Conservation (phyloP, 495 filamentous ascomycete species). For the Penicillium nucicola region DNA sequence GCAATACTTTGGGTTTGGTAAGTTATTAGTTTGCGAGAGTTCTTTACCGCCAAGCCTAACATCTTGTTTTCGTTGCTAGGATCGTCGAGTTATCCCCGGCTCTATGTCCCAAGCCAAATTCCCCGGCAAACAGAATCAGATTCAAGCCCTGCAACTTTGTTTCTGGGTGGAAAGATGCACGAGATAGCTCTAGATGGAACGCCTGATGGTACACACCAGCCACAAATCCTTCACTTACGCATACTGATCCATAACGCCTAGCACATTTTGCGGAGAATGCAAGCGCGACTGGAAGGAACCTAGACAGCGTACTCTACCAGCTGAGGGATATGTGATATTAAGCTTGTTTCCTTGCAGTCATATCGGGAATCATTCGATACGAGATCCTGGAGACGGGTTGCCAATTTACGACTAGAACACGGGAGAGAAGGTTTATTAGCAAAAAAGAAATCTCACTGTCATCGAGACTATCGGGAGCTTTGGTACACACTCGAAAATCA, state of each 20-base stretch:
- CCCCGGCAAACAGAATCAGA: constrained; percentile 26
- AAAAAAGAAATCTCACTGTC: not conserved
- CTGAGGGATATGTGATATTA: constrained; percentile 31
- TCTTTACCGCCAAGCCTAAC: constrained; percentile 3
- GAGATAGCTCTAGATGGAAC: constrained; percentile 31
- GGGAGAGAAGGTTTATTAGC: not conserved
- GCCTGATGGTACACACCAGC: constrained; percentile 22
- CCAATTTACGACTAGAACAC: not conserved
- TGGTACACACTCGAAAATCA: not conserved
- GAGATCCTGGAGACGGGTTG: not conserved
- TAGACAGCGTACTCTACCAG: constrained; percentile 19
- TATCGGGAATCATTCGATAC: not conserved
- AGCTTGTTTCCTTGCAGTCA: constrained; percentile 1
- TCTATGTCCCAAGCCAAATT: constrained; percentile 25
- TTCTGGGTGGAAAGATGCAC: constrained; percentile 28
- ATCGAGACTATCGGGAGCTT: too few species aligned
- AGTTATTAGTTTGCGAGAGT: constrained; percentile 3
- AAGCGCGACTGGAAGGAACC: constrained; percentile 18
- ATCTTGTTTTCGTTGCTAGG: constrained; percentile 15
- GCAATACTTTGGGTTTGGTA: constrained; percentile 30
- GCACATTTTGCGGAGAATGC: constrained; percentile 27
- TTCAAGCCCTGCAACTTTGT: constrained; percentile 32
- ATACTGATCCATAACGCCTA: constrained; percentile 21
- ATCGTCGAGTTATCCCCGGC: constrained; percentile 28
- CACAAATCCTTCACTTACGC: constrained; percentile 5